Conservation (phyloP, 768 basidiomycete genomes). For the Russula sp. region DNA sequence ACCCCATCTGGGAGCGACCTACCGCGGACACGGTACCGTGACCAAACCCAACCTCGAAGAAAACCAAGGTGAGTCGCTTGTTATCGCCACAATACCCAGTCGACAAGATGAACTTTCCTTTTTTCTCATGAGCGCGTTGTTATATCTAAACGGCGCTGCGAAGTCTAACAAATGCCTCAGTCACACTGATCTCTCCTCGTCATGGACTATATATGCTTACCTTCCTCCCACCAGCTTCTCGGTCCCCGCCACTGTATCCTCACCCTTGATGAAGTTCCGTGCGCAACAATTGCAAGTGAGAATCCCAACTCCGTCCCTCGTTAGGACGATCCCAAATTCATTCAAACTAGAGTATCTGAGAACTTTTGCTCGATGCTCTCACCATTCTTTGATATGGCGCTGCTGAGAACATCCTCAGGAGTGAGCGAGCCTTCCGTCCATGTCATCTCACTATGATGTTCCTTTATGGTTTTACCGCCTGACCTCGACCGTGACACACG, state of each 20-base stretch:
- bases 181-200: slow-evolving; percentile 64
- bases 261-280: neutral
- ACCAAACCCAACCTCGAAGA: neutral
- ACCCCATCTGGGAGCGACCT: slow-evolving; percentile 6
- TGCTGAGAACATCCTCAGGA: neutral
- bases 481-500: slow-evolving; percentile 38
- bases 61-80: slow-evolving; percentile 16
- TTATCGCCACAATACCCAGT: no score
- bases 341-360: slow-evolving; percentile 97
- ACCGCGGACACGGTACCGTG: neutral
- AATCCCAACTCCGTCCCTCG: slow-evolving; percentile 19
- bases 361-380: slow-evolving; percentile 63
- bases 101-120: slow-evolving; percentile 54
- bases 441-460: slow-evolving; percentile 43
- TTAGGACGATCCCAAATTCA: slow-evolving; percentile 52
- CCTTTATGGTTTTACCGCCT: slow-evolving; percentile 83
- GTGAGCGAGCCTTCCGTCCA: slow-evolving; percentile 33
- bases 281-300: no score
- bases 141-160: slow-evolving; percentile 48
- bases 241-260: slow-evolving; percentile 18
- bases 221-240: neutral
- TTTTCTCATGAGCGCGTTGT: slow-evolving; percentile 43
- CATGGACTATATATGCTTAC: slow-evolving; percentile 5
- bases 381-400: slow-evolving; percentile 26
- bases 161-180: slow-evolving; percentile 72